Conservation (phyloP, 208 protist genomes). For the Acanthamoeba polyphaga region DNA sequence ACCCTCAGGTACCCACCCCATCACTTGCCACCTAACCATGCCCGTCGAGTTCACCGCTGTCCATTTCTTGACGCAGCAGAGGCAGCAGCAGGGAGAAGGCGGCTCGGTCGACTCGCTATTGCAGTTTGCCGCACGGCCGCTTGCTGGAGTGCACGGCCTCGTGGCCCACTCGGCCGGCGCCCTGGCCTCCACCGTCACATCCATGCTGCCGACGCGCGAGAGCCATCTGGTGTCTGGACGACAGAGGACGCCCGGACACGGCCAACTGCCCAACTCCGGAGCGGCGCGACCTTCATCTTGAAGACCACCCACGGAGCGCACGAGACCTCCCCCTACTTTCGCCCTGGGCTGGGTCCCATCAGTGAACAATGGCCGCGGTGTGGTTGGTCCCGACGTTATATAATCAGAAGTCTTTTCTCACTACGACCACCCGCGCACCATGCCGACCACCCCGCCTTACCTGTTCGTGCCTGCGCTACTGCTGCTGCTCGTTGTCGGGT, state of each 20-base stretch:
- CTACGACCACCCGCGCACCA: neutral
- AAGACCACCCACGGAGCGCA: too few species aligned
- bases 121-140: neutral
- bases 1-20: neutral
- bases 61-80: neutral
- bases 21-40: neutral
- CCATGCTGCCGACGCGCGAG: too few species aligned
- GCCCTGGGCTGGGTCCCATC: too few species aligned
- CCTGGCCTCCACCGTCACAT: neutral
- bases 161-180: neutral
- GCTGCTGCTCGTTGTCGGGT: neutral
- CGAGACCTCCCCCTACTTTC: too few species aligned
- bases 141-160: neutral
- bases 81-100: neutral
- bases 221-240: too few species aligned
- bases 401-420: too few species aligned
- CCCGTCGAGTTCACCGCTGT: neutral
- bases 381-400: too few species aligned
- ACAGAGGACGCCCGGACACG: too few species aligned
- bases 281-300: too few species aligned
- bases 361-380: too few species aligned
- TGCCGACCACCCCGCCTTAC: neutral
- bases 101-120: neutral
- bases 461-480: neutral
- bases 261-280: too few species aligned